Evolutionary conservation across 768 basidiomycete species (phyloP), one percentile per base, ranked within the genome.

Genomic region (Hydnomerulius pinastri): DNA sequence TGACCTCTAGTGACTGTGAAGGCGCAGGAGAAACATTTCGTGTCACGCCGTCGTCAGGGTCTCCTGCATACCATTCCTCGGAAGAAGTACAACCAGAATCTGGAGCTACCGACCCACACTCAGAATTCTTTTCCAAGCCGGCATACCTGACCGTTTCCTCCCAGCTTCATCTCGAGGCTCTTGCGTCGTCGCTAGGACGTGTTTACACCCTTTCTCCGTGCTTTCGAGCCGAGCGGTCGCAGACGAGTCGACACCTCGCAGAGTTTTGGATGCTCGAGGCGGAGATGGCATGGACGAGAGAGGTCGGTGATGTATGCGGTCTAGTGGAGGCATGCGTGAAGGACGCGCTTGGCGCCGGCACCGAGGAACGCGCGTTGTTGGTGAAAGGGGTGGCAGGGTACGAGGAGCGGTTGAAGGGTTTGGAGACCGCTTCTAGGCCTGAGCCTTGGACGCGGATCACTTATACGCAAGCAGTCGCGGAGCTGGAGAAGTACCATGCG

Each of bases 261-360:
- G 97, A 99, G 68, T 99, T 99, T 69, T 98, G 92, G 90, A 99
- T 99, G 97, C 82, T 98, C 46, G 97, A 99, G 71, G 95, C 91
- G 0, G 97, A 99, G 65, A 86, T 92, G 80, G 84, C 84, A 0
- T 88, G 84, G 62, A 71, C 74, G 18, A 57, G 59, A 20, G 64
- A 66, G 7, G 64, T 87, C 4, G 71, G 73, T 3, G 74, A 77
- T 35, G 66, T 89, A 15, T 81, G 85, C 65, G 59, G 67, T 37
- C 71, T 86, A 20, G 77, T 81, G 3, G 87, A 90, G 63, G 74
- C 68, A 17, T 75, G 70, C 46, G 75, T 79, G 55, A 82, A 73
- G 72, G 57, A 64, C 21, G 71, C 73, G 17, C 64, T 78, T 24
- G 28, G 15, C 13, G 68, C 72, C 25, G 65, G 60, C 29, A 40